A percentile compares a stretch with the other conserved stretches of the same genome.
phyloP scores from a whole-genome alignment of 202 grass and related monocot genomes.

The Alloteropsis angusta region DNA sequence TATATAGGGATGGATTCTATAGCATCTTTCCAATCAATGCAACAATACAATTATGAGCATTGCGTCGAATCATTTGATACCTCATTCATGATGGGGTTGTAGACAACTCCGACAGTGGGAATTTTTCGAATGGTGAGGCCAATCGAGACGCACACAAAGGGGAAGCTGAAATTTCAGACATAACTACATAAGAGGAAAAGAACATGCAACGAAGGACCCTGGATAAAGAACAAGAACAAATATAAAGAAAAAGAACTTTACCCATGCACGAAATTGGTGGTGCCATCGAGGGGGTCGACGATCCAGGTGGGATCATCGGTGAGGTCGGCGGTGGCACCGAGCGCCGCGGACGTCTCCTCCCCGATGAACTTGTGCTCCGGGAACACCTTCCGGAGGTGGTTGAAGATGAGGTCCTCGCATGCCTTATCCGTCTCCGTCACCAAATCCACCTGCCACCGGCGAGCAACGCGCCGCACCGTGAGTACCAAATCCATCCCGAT shows the following conservation, averaged over 20 bases:
- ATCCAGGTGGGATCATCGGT: constrained; percentile 95
- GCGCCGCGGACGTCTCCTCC: constrained; percentile 75
- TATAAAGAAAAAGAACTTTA: no score
- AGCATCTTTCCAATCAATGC: background rate
- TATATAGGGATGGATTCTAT: background rate
- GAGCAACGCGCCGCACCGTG: background rate
- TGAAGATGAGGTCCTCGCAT: constrained; percentile 85
- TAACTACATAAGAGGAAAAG: background rate
- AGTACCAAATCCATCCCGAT: constrained; percentile 6
- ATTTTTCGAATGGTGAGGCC: constrained; percentile 75
- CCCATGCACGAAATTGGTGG: constrained; percentile 99
- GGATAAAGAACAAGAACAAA: background rate
- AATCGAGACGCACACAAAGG: constrained; percentile 92
- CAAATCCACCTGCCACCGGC: constrained; percentile 61
- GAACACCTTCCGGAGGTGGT: constrained; percentile 66
- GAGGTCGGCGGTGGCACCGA: constrained; percentile 63
- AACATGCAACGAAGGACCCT: background rate
- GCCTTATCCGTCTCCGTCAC: constrained; percentile 98
- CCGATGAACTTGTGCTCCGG: constrained; percentile 93
- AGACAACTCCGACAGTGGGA: constrained; percentile 75
- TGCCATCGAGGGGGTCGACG: constrained; percentile 84
- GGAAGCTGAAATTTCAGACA: constrained; percentile 54
- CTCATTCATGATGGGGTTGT: constrained; percentile 92
- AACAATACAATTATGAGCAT: background rate
- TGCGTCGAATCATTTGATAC: constrained; percentile 16